A percentile compares a stretch with the other conserved stretches of the same genome.
phyloP scores from a whole-genome alignment of 345 rosid species.

The Streptanthus diversifolius region DNA sequence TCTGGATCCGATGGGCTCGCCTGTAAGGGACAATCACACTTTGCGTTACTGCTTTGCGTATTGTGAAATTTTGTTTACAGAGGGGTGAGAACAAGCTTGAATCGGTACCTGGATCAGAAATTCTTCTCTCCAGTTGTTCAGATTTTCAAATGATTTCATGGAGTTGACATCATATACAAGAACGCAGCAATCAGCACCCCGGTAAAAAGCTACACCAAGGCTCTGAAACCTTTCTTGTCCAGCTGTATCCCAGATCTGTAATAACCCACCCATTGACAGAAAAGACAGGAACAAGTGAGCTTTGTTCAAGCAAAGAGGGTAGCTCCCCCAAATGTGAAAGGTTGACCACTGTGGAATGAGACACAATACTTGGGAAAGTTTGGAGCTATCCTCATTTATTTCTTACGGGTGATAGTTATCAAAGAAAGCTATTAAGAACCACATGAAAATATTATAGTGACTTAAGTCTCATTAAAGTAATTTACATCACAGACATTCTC shows the following conservation, averaged over 20 bases:
- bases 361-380: background rate
- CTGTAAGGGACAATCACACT: constrained; percentile 41
- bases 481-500: background rate
- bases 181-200: constrained; percentile 83
- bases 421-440: background rate
- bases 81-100: background rate
- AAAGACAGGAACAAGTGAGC: background rate
- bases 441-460: background rate
- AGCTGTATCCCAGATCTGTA: constrained; percentile 96
- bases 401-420: background rate
- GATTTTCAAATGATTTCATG: constrained; percentile 73
- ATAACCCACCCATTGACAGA: constrained; percentile 9
- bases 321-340: background rate
- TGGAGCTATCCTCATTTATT: background rate
- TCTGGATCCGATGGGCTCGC: constrained; percentile 96
- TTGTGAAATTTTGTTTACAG: background rate
- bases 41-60: background rate
- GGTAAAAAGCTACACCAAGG: constrained; percentile 87
- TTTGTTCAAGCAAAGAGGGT: background rate
- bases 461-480: background rate
- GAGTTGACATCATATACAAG: constrained; percentile 92
- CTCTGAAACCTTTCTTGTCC: constrained; percentile 96
- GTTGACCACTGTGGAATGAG: background rate
- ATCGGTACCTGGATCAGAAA: constrained; percentile 65
- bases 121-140: constrained; percentile 84